These are phyloP conservation scores for Candida qinlingensis DNA, from an alignment of 805 yeast genomes.

Conservation along the genomic window DNA sequence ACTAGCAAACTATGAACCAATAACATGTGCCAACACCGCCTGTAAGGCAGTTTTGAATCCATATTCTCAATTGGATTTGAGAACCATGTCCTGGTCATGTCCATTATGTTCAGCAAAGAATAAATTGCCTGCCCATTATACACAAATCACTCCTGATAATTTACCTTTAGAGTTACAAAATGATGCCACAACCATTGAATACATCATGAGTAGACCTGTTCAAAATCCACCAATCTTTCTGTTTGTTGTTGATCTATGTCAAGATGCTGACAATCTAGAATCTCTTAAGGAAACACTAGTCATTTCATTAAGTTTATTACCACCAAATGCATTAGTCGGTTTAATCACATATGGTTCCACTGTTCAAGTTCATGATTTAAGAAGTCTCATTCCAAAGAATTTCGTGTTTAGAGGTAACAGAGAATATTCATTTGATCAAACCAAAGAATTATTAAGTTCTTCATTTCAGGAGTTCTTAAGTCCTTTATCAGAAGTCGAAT, in stretches of 20 bases:
- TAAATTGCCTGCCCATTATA: conserved; percentile 78
- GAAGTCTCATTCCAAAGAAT: conserved; percentile 62
- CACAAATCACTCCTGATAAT: conserved; percentile 66
- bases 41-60: conserved; percentile 89
- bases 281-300: conserved; percentile 79
- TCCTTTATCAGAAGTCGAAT: conserved; percentile 75
- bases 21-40: conserved; percentile 63
- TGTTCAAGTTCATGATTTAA: conserved; percentile 83
- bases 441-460: conserved; percentile 51
- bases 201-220: conserved; percentile 74
- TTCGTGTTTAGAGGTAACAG: conserved; percentile 86
- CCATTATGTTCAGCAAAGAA: conserved; percentile 76
- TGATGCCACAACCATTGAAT: conserved; percentile 74
- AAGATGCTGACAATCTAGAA: conserved; percentile 80
- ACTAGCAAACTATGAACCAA: conserved; percentile 81
- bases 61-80: conserved; percentile 72
- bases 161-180: conserved; percentile 77
- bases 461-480: conserved; percentile 57
- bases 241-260: conserved; percentile 84
- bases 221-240: conserved; percentile 81
- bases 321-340: conserved; percentile 87
- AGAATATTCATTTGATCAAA: conserved; percentile 56
- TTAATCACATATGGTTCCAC: conserved; percentile 85
- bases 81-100: conserved; percentile 78
- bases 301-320: conserved; percentile 70